phyloP scores from a whole-genome alignment of 768 basidiomycete genomes.

The button mushroom (Agaricus bisporus) region DNA sequence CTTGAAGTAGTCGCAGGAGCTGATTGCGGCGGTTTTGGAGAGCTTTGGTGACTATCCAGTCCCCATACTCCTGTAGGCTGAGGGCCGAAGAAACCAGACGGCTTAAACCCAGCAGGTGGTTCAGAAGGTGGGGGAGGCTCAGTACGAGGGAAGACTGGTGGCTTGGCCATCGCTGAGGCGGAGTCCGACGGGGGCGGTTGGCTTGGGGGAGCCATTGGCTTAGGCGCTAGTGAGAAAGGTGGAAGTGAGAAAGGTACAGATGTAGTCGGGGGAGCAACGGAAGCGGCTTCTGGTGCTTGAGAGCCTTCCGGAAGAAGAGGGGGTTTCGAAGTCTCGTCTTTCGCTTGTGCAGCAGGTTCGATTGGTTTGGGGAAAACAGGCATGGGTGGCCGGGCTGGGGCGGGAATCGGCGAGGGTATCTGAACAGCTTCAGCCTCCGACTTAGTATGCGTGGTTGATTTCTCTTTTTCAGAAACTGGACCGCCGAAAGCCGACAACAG shows the following conservation, averaged over 20 bases:
- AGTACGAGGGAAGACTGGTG: background rate
- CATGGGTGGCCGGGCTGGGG: background rate
- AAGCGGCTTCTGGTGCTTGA: background rate
- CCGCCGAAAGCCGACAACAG: conserved; percentile 23
- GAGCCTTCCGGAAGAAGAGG: background rate
- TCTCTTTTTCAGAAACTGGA: background rate
- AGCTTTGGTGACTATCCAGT: no score
- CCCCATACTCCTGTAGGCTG: background rate
- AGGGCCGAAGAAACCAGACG: background rate
- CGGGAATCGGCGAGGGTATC: conserved; percentile 9
- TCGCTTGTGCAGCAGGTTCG: conserved; percentile 5
- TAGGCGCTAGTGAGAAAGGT: conserved; percentile 1
- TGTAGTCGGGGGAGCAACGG: background rate
- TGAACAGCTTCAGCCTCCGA: conserved; percentile 12
- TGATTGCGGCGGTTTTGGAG: background rate
- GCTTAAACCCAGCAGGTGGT: no score
- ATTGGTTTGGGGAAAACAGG: conserved; percentile 10
- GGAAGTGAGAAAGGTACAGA: conserved; percentile 8
- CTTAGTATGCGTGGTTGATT: conserved; percentile 1
- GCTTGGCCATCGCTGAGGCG: background rate
- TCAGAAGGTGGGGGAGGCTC: background rate
- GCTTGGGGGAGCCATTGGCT: background rate
- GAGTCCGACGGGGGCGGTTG: background rate
- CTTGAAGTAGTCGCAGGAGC: background rate
- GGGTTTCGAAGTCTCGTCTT: conserved; percentile 3